Evolutionary conservation across 1,284 basidiomycete genomes (phyloP), one percentile per base, ranked within the genome.

Genomic region (Wallemia ichthyophaga): DNA sequence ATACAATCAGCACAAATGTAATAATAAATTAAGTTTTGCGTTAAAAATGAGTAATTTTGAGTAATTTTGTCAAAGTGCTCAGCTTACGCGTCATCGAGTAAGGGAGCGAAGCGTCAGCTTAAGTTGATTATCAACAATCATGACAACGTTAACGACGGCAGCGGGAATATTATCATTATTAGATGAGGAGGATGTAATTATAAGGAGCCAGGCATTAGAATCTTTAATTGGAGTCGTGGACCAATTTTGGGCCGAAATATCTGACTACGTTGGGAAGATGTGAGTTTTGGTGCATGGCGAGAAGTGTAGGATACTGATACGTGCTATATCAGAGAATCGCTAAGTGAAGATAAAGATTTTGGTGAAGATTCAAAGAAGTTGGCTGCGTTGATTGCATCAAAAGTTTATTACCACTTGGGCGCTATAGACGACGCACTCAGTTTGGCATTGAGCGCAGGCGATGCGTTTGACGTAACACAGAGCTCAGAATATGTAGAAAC

Each of bases 241-340:
- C 53, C 82, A 86, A 66, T 94, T 94, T 71, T 96, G 91, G 89
- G 83, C 89, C 59, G 91, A 96, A 75, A 91, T 95, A 67, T 88
- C 86, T 66, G 91, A 96, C 70, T 80, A 86, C 69, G 81, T 95
- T 64, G 77, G 83, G 33, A 74, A 80, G 62, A 86, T 95, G 88
- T 86, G 68, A 67, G 84, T 76, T 57, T 61, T 7, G 24, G n/a
- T 1, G 28, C 26, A 27, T 1, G n/a, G 1, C 53, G 26, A 32
- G 25, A 24, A 25, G 56, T 27, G 9, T 27, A 48, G 21, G 59
- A 25, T 1, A 23, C 53, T 61, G 25, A 61, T 53, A 9, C 1
- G 33, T 60, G 21, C 19, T 57, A 58, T 11, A 64, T 17, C 67
- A 94, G 89, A 64, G 91, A 96, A 71, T 76, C 82, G 1, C 72